These are phyloP conservation scores for Litsea cubeba DNA, from an alignment of 164 flowering plant genomes.

Conservation along the genomic window DNA sequence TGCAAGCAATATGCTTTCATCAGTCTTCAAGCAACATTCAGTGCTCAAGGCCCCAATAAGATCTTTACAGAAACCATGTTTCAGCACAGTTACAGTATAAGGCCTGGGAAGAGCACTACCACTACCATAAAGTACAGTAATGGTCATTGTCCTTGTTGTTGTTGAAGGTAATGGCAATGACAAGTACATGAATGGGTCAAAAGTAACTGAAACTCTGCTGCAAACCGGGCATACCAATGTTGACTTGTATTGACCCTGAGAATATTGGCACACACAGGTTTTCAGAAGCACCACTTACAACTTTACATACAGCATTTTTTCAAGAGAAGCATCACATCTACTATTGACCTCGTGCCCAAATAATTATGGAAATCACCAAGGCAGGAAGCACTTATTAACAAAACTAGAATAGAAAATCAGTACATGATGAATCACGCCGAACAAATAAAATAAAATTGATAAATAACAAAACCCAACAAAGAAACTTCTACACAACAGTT, in stretches of 20 bases:
- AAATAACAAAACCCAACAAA: not conserved
- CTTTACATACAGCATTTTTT: not conserved
- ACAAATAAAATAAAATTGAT: no score
- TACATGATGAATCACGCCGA: not conserved
- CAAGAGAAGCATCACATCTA: not conserved
- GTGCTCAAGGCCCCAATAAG: constrained; percentile 51
- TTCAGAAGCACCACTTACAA: not conserved
- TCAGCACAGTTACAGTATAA: constrained; percentile 64
- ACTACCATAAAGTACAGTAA: constrained; percentile 71
- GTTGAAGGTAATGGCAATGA: constrained; percentile 4
- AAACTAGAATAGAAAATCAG: not conserved
- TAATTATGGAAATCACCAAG: not conserved
- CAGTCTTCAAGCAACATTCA: constrained; percentile 68
- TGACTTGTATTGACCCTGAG: constrained; percentile 93
- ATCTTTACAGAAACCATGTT: constrained; percentile 66
- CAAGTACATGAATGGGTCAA: constrained; percentile 91
- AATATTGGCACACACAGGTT: constrained; percentile 6
- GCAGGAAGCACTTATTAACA: not conserved
- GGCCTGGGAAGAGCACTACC: constrained; percentile 92
- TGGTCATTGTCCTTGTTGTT: constrained; percentile 65
- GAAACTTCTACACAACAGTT: no score
- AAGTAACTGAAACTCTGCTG: constrained; percentile 80
- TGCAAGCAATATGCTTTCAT: constrained; percentile 76
- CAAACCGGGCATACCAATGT: constrained; percentile 88
- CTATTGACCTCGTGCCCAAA: not conserved